Evolutionary conservation across 768 basidiomycete species (phyloP).

Genomic region (Mycena olivaceomarginata): DNA sequence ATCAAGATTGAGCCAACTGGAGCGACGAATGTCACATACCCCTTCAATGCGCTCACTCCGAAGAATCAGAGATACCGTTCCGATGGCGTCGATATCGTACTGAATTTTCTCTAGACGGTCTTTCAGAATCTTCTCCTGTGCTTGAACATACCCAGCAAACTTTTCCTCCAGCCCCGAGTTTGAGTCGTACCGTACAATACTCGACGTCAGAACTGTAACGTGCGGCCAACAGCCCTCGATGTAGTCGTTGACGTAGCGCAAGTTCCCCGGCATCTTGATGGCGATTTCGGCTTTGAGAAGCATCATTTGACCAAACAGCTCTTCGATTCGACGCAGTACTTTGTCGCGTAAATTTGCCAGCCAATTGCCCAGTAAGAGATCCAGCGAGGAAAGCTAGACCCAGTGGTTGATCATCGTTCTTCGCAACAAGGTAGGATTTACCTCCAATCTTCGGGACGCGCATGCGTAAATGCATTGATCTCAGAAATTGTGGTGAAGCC

Average conservation of each 20-base stretch:
- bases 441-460: constrained; percentile 34
- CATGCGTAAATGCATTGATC: constrained; percentile 25
- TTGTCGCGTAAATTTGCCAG: constrained; percentile 34
- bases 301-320: constrained; percentile 28
- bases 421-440: background rate
- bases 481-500: constrained; percentile 34
- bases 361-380: constrained; percentile 32
- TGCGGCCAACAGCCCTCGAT: constrained; percentile 26
- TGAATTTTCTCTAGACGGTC: constrained; percentile 1
- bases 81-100: background rate
- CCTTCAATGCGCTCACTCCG: background rate
- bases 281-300: constrained; percentile 3
- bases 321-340: constrained; percentile 35
- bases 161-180: constrained; percentile 9
- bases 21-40: background rate
- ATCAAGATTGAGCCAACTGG: background rate
- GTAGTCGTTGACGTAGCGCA: constrained; percentile 39
- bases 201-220: constrained; percentile 16
- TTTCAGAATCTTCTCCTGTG: background rate
- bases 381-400: constrained; percentile 19
- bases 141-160: background rate
- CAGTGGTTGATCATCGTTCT: background rate
- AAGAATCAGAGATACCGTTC: background rate
- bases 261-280: constrained; percentile 38
- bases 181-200: background rate